These are phyloP conservation scores for Fonsecaea pugnacius DNA, from an alignment of 2,329 filamentous ascomycete genomes.

Conservation along the genomic window DNA sequence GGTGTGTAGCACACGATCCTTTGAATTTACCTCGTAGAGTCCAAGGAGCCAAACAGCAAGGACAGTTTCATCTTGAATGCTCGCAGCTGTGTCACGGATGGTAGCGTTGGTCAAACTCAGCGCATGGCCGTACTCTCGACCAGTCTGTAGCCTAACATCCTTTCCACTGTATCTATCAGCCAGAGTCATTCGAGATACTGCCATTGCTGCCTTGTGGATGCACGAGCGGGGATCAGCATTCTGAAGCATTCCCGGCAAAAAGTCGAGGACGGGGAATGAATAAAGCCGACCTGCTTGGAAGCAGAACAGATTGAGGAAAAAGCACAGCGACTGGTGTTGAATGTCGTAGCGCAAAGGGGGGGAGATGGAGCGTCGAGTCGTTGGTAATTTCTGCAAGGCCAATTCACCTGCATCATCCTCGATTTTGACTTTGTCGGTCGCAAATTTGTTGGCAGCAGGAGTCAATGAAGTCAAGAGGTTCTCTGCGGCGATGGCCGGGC, in stretches of 20 bases:
- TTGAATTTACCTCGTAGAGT: conserved; percentile 33
- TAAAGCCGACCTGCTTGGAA: conserved; percentile 35
- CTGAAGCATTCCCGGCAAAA: conserved; percentile 32
- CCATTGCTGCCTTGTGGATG: conserved; percentile 30
- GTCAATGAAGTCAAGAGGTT: neutral
- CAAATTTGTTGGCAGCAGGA: neutral
- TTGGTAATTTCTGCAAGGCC: conserved; percentile 8
- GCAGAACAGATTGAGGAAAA: conserved; percentile 37
- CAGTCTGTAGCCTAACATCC: conserved; percentile 33
- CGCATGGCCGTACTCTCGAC: conserved; percentile 33
- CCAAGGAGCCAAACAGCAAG: conserved; percentile 36
- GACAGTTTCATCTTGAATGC: conserved; percentile 35
- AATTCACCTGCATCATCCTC: conserved; percentile 11
- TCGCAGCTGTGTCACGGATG: conserved; percentile 27
- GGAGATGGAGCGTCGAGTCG: conserved; percentile 23
- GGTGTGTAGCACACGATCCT: neutral
- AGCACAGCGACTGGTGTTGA: conserved; percentile 36
- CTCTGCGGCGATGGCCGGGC: neutral
- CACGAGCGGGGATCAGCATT: conserved; percentile 23
- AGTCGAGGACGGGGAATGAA: conserved; percentile 35
- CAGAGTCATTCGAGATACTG: conserved; percentile 36
- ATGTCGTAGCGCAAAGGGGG: conserved; percentile 35
- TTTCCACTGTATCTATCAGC: conserved; percentile 36
- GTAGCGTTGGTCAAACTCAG: conserved; percentile 29
- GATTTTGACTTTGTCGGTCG: conserved; percentile 16